Conservation (phyloP, 2,329 filamentous ascomycete species). For the Colletotrichum lindemuthianum region DNA sequence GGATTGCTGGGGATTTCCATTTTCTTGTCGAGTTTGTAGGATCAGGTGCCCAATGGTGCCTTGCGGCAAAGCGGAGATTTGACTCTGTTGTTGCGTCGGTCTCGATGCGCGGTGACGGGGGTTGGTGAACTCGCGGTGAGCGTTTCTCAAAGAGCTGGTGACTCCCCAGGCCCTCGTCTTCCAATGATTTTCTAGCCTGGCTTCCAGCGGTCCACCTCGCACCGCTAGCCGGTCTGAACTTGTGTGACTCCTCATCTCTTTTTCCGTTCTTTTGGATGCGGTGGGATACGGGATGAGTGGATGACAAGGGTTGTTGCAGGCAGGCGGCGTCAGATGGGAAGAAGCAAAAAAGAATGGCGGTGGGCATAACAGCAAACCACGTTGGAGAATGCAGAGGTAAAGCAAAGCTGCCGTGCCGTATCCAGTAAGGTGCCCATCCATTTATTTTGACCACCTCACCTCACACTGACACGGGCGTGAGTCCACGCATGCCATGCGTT, state of each 20-base stretch:
- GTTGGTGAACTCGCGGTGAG: constrained; percentile 35
- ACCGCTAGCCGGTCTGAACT: background rate
- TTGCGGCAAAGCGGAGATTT: constrained; percentile 27
- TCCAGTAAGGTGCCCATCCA: background rate
- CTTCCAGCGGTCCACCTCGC: constrained; percentile 12
- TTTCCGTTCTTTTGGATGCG: constrained; percentile 8
- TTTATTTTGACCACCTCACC: constrained; percentile 7
- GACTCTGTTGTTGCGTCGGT: background rate
- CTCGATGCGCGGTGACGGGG: constrained; percentile 26
- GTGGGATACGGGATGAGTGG: constrained; percentile 3
- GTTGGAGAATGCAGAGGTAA: constrained; percentile 25
- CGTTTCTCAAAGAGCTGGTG: constrained; percentile 9
- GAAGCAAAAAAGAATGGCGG: constrained; percentile 35
- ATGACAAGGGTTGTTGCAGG: constrained; percentile 7
- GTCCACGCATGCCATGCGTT: too few species aligned
- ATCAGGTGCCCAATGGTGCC: constrained; percentile 29
- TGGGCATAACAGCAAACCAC: constrained; percentile 25
- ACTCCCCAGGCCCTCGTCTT: constrained; percentile 13
- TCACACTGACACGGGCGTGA: constrained; percentile 6
- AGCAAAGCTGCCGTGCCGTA: background rate
- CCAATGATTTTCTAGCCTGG: constrained; percentile 18
- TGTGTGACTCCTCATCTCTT: constrained; percentile 17
- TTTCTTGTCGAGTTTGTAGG: background rate
- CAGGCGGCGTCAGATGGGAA: constrained; percentile 6
- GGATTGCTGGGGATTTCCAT: constrained; percentile 3